Conservation (phyloP, 140 eudicot species). For the Bidens hawaiensis region DNA sequence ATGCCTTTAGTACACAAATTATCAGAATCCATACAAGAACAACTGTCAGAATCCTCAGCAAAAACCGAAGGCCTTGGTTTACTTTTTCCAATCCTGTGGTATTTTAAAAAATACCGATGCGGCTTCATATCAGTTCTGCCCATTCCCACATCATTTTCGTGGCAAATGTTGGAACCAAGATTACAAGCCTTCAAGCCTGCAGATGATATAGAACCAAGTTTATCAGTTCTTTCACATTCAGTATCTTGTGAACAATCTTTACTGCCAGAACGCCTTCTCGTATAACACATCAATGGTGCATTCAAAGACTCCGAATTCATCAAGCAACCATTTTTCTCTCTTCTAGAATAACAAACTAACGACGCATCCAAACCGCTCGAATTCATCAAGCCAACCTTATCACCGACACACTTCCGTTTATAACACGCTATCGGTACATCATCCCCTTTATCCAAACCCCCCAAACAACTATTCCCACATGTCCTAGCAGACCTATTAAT, state of each 20-base stretch:
- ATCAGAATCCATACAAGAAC: conserved; percentile 23
- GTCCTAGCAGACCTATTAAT: conserved; percentile 73
- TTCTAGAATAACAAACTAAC: conserved; percentile 19
- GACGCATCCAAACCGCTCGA: conserved; percentile 27
- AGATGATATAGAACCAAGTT: conserved; percentile 17
- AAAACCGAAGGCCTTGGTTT: conserved; percentile 22
- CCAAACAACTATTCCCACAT: conserved; percentile 24
- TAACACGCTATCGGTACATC: conserved; percentile 4
- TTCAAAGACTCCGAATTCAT: conserved; percentile 4
- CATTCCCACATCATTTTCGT: conserved; percentile 24
- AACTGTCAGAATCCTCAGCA: conserved; percentile 20
- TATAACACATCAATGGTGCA: conserved; percentile 9
- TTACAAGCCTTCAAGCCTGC: conserved; percentile 16
- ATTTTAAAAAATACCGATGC: conserved; percentile 42
- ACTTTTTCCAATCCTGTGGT: conserved; percentile 30
- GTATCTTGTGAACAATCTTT: conserved; percentile 21
- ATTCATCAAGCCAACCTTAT: conserved; percentile 19
- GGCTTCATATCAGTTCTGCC: too few relatives aligned
- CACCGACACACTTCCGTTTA: conserved; percentile 20
- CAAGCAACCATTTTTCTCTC: conserved; percentile 10
- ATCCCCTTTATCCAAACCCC: conserved; percentile 12
- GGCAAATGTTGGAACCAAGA: conserved; percentile 27
- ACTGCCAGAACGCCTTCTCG: conserved; percentile 20
- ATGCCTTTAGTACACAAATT: conserved; percentile 9
- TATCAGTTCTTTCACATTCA: conserved; percentile 11